Evolutionary conservation across 2,329 filamentous ascomycete genomes (phyloP).

Genomic region (Paraphaeosphaeria sporulosa): DNA sequence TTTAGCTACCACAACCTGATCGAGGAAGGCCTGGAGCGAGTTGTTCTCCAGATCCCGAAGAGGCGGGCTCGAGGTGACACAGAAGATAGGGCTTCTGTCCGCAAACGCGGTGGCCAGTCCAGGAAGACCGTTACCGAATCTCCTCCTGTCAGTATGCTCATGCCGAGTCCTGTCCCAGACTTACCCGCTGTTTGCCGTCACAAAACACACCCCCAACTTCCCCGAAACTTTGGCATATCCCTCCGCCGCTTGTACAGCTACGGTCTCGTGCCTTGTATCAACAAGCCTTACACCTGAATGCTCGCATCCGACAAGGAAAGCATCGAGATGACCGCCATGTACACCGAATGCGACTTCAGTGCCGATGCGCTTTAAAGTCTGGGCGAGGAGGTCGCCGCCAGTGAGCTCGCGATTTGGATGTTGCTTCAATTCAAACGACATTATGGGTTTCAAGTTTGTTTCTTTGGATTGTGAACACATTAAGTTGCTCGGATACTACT

Average conservation of each 20-base stretch:
- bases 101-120: too few relatives aligned
- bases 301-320: slow-evolving; percentile 56
- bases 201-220: slow-evolving; percentile 56
- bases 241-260: slow-evolving; percentile 58
- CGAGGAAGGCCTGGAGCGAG: slow-evolving; percentile 56
- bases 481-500: too few relatives aligned
- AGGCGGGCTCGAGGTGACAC: slow-evolving; percentile 55
- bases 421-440: slow-evolving; percentile 30
- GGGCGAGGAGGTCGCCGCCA: slow-evolving; percentile 56
- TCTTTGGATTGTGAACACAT: too few relatives aligned
- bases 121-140: slow-evolving; percentile 11
- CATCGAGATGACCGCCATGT: slow-evolving; percentile 59
- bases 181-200: slow-evolving; percentile 59
- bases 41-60: slow-evolving; percentile 57
- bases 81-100: slow-evolving; percentile 55
- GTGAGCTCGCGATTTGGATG: slow-evolving; percentile 52
- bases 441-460: too few relatives aligned
- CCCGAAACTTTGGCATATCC: slow-evolving; percentile 55
- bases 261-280: slow-evolving; percentile 58
- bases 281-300: slow-evolving; percentile 52
- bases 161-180: slow-evolving; percentile 17
- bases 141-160: not conserved
- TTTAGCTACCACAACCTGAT: slow-evolving; percentile 55
- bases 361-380: slow-evolving; percentile 53
- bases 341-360: slow-evolving; percentile 56